These are phyloP conservation scores for Ilex aquifolium DNA, from an alignment of 257 asterid species.

Conservation along the genomic window DNA sequence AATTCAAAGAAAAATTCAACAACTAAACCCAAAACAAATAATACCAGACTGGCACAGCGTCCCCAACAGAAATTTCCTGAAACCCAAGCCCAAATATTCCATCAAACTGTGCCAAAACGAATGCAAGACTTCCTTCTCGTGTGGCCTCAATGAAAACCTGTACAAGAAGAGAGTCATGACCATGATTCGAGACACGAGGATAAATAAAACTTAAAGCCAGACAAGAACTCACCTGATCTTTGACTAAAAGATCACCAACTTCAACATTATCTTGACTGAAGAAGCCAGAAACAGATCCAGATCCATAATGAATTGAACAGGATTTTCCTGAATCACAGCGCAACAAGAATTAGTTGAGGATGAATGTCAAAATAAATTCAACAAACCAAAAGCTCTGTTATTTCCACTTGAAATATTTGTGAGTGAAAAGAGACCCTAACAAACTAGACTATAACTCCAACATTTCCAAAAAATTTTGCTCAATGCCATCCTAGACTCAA, in stretches of 20 bases:
- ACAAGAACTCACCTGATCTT: constrained; percentile 64
- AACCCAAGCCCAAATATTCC: constrained; percentile 94
- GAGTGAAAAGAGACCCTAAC: too few species aligned
- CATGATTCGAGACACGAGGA: too few species aligned
- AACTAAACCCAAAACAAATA: background rate
- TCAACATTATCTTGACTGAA: constrained; percentile 81
- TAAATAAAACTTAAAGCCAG: background rate
- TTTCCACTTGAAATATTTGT: too few species aligned
- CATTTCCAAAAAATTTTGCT: too few species aligned
- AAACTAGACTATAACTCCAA: too few species aligned
- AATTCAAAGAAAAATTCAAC: background rate
- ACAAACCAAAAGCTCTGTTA: too few species aligned
- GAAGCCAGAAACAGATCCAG: constrained; percentile 82
- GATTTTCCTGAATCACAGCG: constrained; percentile 47
- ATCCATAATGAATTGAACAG: constrained; percentile 66
- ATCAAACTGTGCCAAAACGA: constrained; percentile 76
- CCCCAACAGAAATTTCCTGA: constrained; percentile 81
- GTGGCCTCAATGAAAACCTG: constrained; percentile 86
- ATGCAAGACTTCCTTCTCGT: constrained; percentile 70
- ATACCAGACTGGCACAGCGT: constrained; percentile 86
- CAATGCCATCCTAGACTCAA: too few species aligned
- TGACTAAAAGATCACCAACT: constrained; percentile 81
- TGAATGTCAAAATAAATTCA: too few species aligned
- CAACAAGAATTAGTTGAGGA: background rate
- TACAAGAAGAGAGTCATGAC: background rate